A percentile compares a stretch with the other conserved stretches of the same genome.
phyloP scores from a whole-genome alignment of 176 grass and related monocot species.

The Pontederia paniculata region DNA sequence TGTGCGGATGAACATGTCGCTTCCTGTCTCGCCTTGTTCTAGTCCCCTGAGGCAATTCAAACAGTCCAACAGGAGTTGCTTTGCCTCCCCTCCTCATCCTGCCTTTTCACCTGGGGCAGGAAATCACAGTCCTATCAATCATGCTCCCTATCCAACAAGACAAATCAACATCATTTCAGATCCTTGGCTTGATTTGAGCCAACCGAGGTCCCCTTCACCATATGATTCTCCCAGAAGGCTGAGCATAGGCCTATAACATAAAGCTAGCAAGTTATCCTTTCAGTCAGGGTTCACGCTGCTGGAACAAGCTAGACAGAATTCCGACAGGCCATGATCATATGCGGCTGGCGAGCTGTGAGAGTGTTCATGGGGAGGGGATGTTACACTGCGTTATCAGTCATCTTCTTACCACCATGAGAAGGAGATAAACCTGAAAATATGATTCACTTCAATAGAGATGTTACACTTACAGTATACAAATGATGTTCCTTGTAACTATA shows the following conservation, averaged over 20 bases:
- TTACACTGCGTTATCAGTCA: too few species aligned
- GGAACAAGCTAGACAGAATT: neutral
- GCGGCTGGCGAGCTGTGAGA: neutral
- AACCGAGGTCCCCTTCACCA: constrained; percentile 29
- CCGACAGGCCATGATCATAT: neutral
- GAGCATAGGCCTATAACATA: neutral
- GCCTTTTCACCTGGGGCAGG: constrained; percentile 65
- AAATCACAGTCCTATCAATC: constrained; percentile 71
- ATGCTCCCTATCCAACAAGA: constrained; percentile 39
- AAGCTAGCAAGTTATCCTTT: neutral
- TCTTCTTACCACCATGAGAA: too few species aligned
- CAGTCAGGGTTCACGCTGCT: neutral
- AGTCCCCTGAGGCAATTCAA: constrained; percentile 63
- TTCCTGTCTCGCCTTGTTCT: constrained; percentile 78
- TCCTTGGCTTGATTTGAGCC: constrained; percentile 31
- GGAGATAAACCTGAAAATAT: too few species aligned
- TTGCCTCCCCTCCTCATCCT: constrained; percentile 80
- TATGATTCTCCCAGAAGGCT: constrained; percentile 61
- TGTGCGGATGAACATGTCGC: constrained; percentile 52
- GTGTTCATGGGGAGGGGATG: too few species aligned
- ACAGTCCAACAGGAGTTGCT: constrained; percentile 60
- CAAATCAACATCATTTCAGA: constrained; percentile 30
- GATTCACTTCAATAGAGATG: too few species aligned
- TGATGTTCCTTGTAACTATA: too few species aligned
- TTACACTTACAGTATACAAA: too few species aligned